Evolutionary conservation across 257 asterid species (phyloP), one percentile per base, ranked within the genome.

Genomic region (Eustoma russellianum): DNA sequence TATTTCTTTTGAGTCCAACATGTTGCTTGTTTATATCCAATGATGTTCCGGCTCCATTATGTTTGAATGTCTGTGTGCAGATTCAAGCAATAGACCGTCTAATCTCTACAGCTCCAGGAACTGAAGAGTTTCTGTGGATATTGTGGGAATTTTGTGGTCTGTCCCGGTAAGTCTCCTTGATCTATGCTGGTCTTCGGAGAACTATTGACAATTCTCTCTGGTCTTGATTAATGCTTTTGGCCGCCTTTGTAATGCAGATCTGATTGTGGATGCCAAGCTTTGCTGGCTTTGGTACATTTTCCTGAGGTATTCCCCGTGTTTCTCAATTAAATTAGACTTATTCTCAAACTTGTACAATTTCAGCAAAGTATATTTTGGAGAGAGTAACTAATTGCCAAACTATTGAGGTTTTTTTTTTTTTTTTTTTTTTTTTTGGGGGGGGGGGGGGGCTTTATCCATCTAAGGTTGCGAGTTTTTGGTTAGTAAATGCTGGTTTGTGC

Each of bases 101-200:
- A 66, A 68, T 76, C 62, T 66, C 79, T 58, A 73, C 80, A 73
- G 66, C 86, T 55, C 91, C 94, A 44, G 69, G 77, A 60, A 80
- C 93, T 52, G 95, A 92, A 77, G 98, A 88, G 60, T 80, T 85
- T 70, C 62, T 92, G 62, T 88, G 98, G 98, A 82, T 74, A 66
- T 75, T 92, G 58, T 88, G 98, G 98, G 94, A 92, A 64, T 83
- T 92, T 15, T 88, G 98, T 65, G 80, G 97, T 59, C 84, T 87
- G 68, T 75, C 97, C 59, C 80, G 98, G 98, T 91, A 76, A 46
- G 63, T 60, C 48, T 43, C 13, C 56, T 59, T 62, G 48, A 59
- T 63, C 44, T 17, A 41, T 47, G 59, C 53, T 57, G 52, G 62
- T 53, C 48, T 49, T 19, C 33, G 60, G 9, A 41, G 28, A 50